Conservation (phyloP, 352 stramenopile genomes). For the Elongisporangium anandrum region DNA sequence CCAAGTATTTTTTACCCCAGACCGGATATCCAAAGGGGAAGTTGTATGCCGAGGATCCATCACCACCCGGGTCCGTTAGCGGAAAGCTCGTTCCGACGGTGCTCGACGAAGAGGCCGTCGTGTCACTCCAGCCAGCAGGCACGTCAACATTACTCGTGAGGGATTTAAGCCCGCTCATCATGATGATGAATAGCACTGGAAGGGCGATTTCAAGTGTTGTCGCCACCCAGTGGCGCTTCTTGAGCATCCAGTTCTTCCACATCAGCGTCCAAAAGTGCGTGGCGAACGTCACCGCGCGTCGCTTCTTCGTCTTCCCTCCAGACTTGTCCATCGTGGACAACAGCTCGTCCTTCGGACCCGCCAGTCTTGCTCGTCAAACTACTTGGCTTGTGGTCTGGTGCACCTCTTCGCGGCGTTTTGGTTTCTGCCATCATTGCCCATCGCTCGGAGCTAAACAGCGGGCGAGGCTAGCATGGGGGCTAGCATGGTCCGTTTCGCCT, state of each 20-base stretch:
- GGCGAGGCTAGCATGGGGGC: too few relatives aligned
- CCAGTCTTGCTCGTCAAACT: neutral
- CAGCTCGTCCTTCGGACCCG: neutral
- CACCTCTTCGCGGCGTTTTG: neutral
- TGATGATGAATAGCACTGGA: conserved; percentile 62
- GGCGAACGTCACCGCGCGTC: conserved; percentile 2
- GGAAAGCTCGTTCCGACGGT: conserved; percentile 22
- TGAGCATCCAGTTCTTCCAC: conserved; percentile 75
- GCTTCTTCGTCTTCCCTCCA: neutral
- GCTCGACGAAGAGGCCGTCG: conserved; percentile 1
- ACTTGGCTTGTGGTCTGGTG: neutral
- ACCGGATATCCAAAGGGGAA: conserved; percentile 5
- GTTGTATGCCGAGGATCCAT: neutral
- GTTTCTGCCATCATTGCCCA: neutral
- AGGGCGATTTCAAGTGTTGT: conserved; percentile 54
- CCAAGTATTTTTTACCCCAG: conserved; percentile 26
- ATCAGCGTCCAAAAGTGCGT: conserved; percentile 45
- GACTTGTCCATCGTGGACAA: neutral
- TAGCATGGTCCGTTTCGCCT: neutral
- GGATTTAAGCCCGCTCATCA: conserved; percentile 46
- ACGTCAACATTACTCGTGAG: conserved; percentile 53
- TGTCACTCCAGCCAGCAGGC: conserved; percentile 54
- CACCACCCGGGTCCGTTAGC: conserved; percentile 8
- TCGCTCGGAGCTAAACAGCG: neutral
- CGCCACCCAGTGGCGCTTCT: conserved; percentile 52